These are phyloP conservation scores for Eragrostis tef DNA, from an alignment of 202 grass and related monocot genomes.

Conservation along the genomic window DNA sequence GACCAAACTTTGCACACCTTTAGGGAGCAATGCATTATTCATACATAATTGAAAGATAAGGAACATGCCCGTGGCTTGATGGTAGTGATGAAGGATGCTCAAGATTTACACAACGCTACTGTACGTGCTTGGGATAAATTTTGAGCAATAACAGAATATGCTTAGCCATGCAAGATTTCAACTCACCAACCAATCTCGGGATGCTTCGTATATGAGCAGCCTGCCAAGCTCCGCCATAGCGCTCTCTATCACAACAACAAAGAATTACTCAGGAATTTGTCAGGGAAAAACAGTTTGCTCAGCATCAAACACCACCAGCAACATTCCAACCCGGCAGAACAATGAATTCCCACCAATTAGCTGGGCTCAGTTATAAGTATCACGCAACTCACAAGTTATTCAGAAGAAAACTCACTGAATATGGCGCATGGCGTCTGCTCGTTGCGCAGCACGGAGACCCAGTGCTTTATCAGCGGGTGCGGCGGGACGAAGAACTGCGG, in stretches of 20 bases:
- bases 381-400: constrained; percentile 19
- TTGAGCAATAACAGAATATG: no score
- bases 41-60: constrained; percentile 1
- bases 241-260: no score
- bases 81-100: neutral
- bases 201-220: no score
- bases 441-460: constrained; percentile 95
- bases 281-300: no score
- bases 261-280: constrained; percentile 2
- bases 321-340: neutral
- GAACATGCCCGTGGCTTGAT: neutral
- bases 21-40: neutral
- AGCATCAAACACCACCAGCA: neutral
- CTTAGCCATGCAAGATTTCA: no score
- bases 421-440: constrained; percentile 88
- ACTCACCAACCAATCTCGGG: no score
- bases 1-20: neutral
- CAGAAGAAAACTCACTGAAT: constrained; percentile 71
- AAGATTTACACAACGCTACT: no score
- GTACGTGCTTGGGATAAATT: no score
- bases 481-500: constrained; percentile 90
- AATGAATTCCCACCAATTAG: constrained; percentile 2
- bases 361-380: neutral
- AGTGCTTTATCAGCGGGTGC: constrained; percentile 95
- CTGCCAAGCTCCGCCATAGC: no score